A percentile compares a stretch with the other conserved stretches of the same genome.
Evolutionary conservation across 2,329 filamentous ascomycete genomes (phyloP).

Genomic region (Fusarium neocosmosporiellum): DNA sequence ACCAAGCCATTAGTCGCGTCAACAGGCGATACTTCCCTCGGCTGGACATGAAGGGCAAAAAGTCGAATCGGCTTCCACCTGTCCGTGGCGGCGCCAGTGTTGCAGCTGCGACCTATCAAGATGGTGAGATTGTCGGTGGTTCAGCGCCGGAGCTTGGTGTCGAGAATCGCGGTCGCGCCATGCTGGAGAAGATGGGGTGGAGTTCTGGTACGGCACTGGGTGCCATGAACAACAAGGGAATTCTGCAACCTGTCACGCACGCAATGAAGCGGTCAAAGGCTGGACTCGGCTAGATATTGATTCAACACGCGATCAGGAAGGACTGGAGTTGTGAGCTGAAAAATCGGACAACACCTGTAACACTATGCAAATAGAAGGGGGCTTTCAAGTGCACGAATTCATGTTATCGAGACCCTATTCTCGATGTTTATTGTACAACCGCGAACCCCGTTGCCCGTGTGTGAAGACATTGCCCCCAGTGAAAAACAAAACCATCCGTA

Average conservation of each 20-base stretch:
- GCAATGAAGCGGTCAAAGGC: slow-evolving; percentile 88
- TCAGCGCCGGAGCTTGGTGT: slow-evolving; percentile 84
- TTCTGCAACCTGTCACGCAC: slow-evolving; percentile 85
- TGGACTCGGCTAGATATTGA: slow-evolving; percentile 72
- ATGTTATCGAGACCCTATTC: slow-evolving; percentile 71
- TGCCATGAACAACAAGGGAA: slow-evolving; percentile 85
- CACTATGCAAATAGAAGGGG: slow-evolving; percentile 13
- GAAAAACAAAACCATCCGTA: slow-evolving; percentile 76
- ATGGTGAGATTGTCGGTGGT: slow-evolving; percentile 90
- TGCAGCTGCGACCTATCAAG: slow-evolving; percentile 66
- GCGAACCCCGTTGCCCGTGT: slow-evolving; percentile 76
- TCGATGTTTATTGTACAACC: slow-evolving; percentile 79
- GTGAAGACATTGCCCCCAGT: slow-evolving; percentile 75
- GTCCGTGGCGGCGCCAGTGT: slow-evolving; percentile 37
- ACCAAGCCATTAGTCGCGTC: slow-evolving; percentile 49
- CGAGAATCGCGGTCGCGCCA: slow-evolving; percentile 84
- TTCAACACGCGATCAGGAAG: background rate
- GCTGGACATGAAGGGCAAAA: slow-evolving; percentile 56
- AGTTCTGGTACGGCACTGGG: slow-evolving; percentile 86
- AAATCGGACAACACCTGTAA: background rate
- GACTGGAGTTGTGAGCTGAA: background rate
- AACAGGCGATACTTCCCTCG: slow-evolving; percentile 67
- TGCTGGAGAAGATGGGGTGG: slow-evolving; percentile 99
- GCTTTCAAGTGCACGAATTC: slow-evolving; percentile 69
- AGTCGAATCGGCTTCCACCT: slow-evolving; percentile 42